These are phyloP conservation scores for Gonapodya prolifera DNA, from an alignment of 192 early-diverging fungal genomes.

Conservation along the genomic window DNA sequence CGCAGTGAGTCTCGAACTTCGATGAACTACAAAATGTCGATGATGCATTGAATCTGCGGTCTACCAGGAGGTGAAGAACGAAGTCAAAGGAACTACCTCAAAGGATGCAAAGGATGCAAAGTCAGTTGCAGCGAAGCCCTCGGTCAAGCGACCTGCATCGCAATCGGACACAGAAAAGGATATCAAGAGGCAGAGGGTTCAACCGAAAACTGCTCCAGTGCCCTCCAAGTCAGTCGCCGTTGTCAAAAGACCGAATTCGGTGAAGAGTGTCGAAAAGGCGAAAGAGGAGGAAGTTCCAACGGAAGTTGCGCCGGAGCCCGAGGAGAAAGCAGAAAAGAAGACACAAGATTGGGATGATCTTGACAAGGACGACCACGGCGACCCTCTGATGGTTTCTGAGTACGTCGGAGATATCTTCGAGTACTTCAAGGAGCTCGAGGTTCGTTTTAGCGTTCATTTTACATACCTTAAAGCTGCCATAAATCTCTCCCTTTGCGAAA, in stretches of 20 bases:
- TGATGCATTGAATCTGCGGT: no score
- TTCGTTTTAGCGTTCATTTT: conserved; percentile 11
- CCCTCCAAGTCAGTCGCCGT: not conserved
- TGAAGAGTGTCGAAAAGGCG: not conserved
- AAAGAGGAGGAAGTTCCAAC: not conserved
- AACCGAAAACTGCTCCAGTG: no score
- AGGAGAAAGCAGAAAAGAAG: no score
- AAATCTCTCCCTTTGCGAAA: not conserved
- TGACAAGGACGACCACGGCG: conserved; percentile 61
- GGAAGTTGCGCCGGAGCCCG: not conserved
- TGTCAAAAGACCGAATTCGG: not conserved
- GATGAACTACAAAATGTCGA: no score
- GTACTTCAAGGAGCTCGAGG: conserved; percentile 67
- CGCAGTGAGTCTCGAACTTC: no score
- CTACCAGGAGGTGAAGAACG: no score
- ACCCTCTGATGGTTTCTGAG: conserved; percentile 88
- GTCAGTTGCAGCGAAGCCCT: not conserved
- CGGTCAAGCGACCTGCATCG: not conserved
- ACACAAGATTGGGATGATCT: conserved; percentile 52
- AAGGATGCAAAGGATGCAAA: not conserved
- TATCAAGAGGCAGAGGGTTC: not conserved
- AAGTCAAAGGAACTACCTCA: no score
- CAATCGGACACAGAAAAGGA: not conserved
- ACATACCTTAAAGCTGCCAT: no score
- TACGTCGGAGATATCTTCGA: conserved; percentile 89